Base-by-base conservation (phyloP, 2,329 filamentous ascomycete species). In the Verticillium klebahnii region DNA sequence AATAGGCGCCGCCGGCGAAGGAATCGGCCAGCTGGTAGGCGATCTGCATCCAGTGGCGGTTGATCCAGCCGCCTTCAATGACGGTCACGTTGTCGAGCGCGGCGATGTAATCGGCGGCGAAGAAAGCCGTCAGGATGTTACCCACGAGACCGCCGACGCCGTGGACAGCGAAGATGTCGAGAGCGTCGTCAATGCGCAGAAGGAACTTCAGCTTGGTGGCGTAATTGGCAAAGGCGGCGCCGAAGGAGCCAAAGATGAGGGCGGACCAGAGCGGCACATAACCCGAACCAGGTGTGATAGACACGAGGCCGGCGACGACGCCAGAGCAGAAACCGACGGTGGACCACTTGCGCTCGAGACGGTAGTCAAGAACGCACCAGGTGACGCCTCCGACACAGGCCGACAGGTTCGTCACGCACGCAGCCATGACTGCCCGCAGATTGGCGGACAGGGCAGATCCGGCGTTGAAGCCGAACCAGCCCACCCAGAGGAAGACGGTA, bases 381-480 rank as follows among this genome's bases (percentile, higher is more conserved):
- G 91, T 95, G 58, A 97, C 88, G 57, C 92, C 92, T 61, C 92
- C 93, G 9, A 93, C 86, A 63, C 89, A 92, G 39, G 92, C 93
- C 29, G 92, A 89, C 34, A 96, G 79, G 73, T 96, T 95, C 60
- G 93, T 96, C 54, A 94, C 91, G 1, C 94, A 82, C 12, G 90
- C 90, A 55, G 93, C 93, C 88, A 96, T 92, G 69, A 96, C 84
- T 55, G 91, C 91, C 57, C 93, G 89, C 71, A 96, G 76, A 74
- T 95, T 96, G 59, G 92, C 92, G 57, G 88, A 82, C 61, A 95
- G 80, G 15, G 92, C 92, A 17, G 89, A 93, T 66, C 92, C 92
- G 58, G 91, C 92, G 70, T 96, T 97, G 86, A 97, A 97, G 57
- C 93, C 93, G 71, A 96, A 96, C 93, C 92, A 97, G 60, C 93